A percentile compares a stretch with the other conserved stretches of the same genome.
Evolutionary conservation across 306 rosid genomes (phyloP).

Genomic region (Cicer yamashitae): DNA sequence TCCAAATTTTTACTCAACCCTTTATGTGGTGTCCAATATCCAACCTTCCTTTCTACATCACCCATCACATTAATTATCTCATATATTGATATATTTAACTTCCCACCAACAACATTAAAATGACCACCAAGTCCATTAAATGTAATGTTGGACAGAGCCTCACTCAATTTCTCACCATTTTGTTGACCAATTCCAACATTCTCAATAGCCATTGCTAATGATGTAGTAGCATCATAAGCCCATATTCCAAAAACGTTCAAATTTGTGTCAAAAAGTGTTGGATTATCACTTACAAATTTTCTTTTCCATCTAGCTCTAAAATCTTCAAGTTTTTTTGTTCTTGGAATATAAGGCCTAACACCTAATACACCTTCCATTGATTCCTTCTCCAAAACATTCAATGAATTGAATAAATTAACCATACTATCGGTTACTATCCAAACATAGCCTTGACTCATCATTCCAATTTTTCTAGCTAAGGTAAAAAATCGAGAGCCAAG

Average conservation of each 20-base stretch:
- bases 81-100: constrained; percentile 45
- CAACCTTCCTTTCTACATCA: constrained; percentile 50
- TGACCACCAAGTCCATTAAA: constrained; percentile 60
- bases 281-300: constrained; percentile 48
- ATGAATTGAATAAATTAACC: constrained; percentile 33
- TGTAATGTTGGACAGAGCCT: constrained; percentile 42
- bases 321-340: constrained; percentile 39
- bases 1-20: constrained; percentile 47
- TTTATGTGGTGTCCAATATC: constrained; percentile 57
- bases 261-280: constrained; percentile 24
- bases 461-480: constrained; percentile 56
- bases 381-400: constrained; percentile 28
- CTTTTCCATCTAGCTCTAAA: constrained; percentile 56
- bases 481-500: constrained; percentile 52
- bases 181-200: constrained; percentile 27
- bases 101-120: constrained; percentile 47
- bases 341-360: constrained; percentile 51
- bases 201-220: constrained; percentile 67
- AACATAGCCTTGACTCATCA: constrained; percentile 58
- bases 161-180: constrained; percentile 49
- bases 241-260: constrained; percentile 52
- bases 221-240: constrained; percentile 71
- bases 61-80: constrained; percentile 58
- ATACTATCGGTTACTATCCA: constrained; percentile 62
- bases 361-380: constrained; percentile 71